Conservation (phyloP, 345 rosid genomes). For the Angophora floribunda region DNA sequence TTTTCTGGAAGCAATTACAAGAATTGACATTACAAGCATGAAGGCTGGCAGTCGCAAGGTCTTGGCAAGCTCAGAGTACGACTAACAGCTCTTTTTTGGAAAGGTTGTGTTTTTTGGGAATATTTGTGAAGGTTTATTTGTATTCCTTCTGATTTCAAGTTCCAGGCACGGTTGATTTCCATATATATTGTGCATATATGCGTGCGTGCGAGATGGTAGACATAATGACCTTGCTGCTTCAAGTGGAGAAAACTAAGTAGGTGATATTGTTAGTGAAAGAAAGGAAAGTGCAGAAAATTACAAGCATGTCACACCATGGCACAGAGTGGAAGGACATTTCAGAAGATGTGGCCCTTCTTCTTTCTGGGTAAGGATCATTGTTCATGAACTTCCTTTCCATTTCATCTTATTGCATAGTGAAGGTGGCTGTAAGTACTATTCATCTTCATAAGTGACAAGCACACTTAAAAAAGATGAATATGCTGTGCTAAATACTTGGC, state of each 20-base stretch:
- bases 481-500: no score
- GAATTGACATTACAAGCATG: not conserved
- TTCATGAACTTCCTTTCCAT: not conserved
- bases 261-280: not conserved
- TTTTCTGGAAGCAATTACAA: not conserved
- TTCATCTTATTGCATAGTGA: not conserved
- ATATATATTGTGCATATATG: not conserved
- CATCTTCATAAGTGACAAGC: not conserved
- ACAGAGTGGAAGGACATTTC: not conserved
- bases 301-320: not conserved
- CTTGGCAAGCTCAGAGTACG: not conserved
- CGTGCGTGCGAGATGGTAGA: not conserved
- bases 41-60: not conserved
- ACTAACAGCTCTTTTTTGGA: not conserved
- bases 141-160: not conserved
- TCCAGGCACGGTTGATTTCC: not conserved
- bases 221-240: not conserved
- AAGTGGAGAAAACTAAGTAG: not conserved
- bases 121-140: not conserved
- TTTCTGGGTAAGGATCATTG: not conserved
- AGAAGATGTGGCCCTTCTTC: not conserved
- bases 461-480: not conserved
- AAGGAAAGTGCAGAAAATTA: not conserved
- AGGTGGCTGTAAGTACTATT: not conserved
- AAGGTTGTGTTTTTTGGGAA: not conserved